These are phyloP conservation scores for Martensiomyces pterosporus DNA, from an alignment of 192 early-diverging fungal genomes.

Conservation along the genomic window DNA sequence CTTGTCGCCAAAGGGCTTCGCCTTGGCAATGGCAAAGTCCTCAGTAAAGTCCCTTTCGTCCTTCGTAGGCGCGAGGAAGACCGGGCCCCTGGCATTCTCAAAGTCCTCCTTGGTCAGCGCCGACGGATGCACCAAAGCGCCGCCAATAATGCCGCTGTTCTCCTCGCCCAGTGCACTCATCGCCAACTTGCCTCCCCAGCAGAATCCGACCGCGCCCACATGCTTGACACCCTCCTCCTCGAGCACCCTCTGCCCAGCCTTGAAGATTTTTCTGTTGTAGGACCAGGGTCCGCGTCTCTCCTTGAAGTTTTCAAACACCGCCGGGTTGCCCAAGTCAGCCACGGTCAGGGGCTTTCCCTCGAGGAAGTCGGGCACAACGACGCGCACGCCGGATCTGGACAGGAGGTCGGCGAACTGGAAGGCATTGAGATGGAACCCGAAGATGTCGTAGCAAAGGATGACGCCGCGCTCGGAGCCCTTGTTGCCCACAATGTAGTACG, in stretches of 20 bases:
- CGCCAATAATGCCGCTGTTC: conserved; percentile 32
- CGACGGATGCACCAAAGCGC: conserved; percentile 57
- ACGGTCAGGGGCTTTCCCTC: conserved; percentile 30
- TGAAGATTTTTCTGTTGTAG: conserved; percentile 11
- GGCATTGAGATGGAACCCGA: conserved; percentile 52
- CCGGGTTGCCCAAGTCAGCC: conserved; percentile 15
- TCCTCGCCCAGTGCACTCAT: conserved; percentile 45
- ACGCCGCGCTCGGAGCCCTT: conserved; percentile 48
- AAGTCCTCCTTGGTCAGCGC: conserved; percentile 46
- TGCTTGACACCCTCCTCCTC: conserved; percentile 37
- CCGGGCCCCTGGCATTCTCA: conserved; percentile 53
- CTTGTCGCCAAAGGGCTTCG: conserved; percentile 38
- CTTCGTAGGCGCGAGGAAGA: conserved; percentile 53
- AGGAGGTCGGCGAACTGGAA: conserved; percentile 56
- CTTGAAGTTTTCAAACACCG: conserved; percentile 29
- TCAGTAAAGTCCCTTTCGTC: conserved; percentile 40
- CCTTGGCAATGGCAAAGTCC: conserved; percentile 11
- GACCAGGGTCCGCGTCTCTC: conserved; percentile 7
- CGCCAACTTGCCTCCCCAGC: conserved; percentile 62
- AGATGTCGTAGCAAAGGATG: conserved; percentile 63
- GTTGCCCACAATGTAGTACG: conserved; percentile 33
- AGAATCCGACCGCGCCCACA: conserved; percentile 60
- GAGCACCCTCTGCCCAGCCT: conserved; percentile 33
- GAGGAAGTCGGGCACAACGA: conserved; percentile 61
- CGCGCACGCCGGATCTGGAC: conserved; percentile 46